Evolutionary conservation across 148 eudicot species (phyloP), one percentile per base, ranked within the genome.

Genomic region (Selenicereus undatus): DNA sequence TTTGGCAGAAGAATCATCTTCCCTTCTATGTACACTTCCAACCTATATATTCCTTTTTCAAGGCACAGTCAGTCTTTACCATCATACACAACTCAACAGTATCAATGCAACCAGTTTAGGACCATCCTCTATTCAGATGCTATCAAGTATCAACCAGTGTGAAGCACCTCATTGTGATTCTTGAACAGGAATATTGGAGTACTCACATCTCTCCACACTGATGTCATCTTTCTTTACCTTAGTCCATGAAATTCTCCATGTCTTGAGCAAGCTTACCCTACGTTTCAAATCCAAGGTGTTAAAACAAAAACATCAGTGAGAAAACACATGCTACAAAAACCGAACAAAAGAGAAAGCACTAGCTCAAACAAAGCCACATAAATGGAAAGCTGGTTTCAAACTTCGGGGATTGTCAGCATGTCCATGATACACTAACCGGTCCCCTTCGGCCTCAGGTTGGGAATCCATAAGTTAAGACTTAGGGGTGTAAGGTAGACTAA

Each of bases 261-360:
- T 84, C 88, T 86, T 87, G 36, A 91, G 81, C 89, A 95, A 89
- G 82, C 94, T 95, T 81, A 82, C 85, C 89, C 98, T 94, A 90
- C 76, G 87, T 76, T 51, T 50, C 74, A 45, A 71, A 77, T 26
- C 35, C 6, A 66, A 0, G 52, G 18, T 52, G 43, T 39, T 39
- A 27, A 42, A 52, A 17, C 58, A 52, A 52, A 52, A 52, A 17
- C 58, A 52, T 52, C 2, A 52, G 58, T 52, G 58, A 52, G 58
- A 52, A 17, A 52, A 12, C 58, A 52, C 1, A 52, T 12, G 3
- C 58, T 8, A 9, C 58, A 52, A 17, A 52, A 52, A 52, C 58
- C 18, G 11, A 52, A 17, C 14, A 52, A 52, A 10, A 52, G 58
- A 12, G 3, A 52, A 11, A 17, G 17, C 8, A 52, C 3, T 17